Conservation (phyloP, 306 rosid species). For the Malus sylvestris region DNA sequence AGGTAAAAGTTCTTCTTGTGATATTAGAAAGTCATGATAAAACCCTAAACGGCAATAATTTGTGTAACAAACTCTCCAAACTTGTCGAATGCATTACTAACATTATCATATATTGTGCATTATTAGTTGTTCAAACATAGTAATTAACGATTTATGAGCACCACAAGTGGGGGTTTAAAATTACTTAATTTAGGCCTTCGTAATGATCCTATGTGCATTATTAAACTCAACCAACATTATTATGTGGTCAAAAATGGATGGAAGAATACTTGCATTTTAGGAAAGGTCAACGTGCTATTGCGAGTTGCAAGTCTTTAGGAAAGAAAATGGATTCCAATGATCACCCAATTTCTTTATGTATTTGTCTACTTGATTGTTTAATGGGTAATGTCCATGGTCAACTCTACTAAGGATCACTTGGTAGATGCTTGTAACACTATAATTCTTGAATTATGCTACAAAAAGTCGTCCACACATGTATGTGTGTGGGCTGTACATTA, state of each 20-base stretch:
- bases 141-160: neutral
- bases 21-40: neutral
- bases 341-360: neutral
- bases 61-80: neutral
- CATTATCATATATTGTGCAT: neutral
- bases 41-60: neutral
- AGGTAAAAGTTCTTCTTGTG: neutral
- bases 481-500: too few species aligned
- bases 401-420: too few species aligned
- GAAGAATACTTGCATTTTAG: neutral
- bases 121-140: neutral
- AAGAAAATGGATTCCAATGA: neutral
- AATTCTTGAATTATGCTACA: too few species aligned
- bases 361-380: neutral
- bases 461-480: too few species aligned
- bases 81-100: too few species aligned
- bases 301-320: neutral
- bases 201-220: neutral
- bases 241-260: neutral
- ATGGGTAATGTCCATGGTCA: too few species aligned
- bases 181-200: neutral
- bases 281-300: neutral
- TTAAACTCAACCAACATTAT: constrained; percentile 7
- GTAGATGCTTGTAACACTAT: too few species aligned
- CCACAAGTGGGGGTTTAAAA: neutral